phyloP scores from a whole-genome alignment of 257 asterid genomes.

The Nicotiana sylvestris region DNA sequence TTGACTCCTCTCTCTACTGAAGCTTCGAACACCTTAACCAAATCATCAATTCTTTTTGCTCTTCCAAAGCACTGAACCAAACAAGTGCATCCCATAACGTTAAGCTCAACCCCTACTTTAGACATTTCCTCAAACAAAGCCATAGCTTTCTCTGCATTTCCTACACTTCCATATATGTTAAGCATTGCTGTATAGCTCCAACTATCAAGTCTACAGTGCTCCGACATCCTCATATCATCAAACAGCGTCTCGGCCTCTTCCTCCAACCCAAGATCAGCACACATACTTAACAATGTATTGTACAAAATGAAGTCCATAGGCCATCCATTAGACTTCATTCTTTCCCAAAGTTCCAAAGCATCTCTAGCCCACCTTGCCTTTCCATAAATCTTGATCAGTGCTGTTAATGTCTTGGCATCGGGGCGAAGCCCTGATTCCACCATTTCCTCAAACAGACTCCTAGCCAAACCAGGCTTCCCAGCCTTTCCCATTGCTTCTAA shows the following conservation, averaged over 20 bases:
- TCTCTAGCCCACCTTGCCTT: slow-evolving; percentile 92
- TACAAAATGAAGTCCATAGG: slow-evolving; percentile 84
- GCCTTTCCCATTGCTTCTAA: slow-evolving; percentile 87
- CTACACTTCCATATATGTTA: slow-evolving; percentile 78
- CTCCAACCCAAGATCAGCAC: slow-evolving; percentile 92
- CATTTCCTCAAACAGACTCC: slow-evolving; percentile 88
- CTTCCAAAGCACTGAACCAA: slow-evolving; percentile 83
- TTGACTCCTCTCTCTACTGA: slow-evolving; percentile 57
- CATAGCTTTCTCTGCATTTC: slow-evolving; percentile 77
- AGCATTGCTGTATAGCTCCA: slow-evolving; percentile 95
- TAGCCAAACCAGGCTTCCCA: slow-evolving; percentile 84
- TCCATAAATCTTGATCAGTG: slow-evolving; percentile 82
- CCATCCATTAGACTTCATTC: slow-evolving; percentile 80
- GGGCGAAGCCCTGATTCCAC: slow-evolving; percentile 69
- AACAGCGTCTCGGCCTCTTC: slow-evolving; percentile 76
- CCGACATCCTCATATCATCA: slow-evolving; percentile 69
- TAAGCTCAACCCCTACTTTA: slow-evolving; percentile 43
- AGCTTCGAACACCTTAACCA: slow-evolving; percentile 56
- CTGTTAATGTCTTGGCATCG: slow-evolving; percentile 72
- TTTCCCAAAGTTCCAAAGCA: slow-evolving; percentile 82
- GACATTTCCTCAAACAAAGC: slow-evolving; percentile 70
- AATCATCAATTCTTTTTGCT: slow-evolving; percentile 63
- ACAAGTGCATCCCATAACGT: slow-evolving; percentile 95
- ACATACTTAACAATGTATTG: slow-evolving; percentile 84
- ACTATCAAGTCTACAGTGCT: slow-evolving; percentile 58